Conservation (phyloP, 148 eudicot genomes). For the Rhododendron williamsianum region DNA sequence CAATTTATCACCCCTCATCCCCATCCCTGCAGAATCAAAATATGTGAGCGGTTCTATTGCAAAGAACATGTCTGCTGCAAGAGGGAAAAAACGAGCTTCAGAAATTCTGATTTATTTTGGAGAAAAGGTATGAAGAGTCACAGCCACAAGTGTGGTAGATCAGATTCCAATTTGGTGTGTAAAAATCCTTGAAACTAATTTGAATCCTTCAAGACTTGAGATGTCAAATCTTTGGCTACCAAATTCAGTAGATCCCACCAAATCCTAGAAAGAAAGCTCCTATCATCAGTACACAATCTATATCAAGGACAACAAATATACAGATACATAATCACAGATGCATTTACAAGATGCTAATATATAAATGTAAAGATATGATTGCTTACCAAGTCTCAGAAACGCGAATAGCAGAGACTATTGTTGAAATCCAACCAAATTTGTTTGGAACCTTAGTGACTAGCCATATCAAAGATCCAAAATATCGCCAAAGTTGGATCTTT, state of each 20-base stretch:
- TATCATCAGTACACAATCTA: neutral
- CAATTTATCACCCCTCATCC: neutral
- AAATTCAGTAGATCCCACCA: neutral
- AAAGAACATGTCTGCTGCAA: neutral
- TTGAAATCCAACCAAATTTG: neutral
- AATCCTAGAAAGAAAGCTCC: slow-evolving; percentile 1
- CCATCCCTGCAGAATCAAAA: slow-evolving; percentile 10
- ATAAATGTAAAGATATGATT: neutral
- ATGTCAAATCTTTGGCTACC: neutral
- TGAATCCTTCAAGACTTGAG: neutral
- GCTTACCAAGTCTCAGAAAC: neutral
- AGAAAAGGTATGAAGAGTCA: slow-evolving; percentile 35
- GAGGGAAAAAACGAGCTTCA: neutral
- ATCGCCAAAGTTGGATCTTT: neutral
- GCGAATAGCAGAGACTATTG: neutral
- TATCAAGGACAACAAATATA: neutral
- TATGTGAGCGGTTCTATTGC: neutral
- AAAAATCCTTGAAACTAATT: neutral
- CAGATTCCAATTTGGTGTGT: neutral
- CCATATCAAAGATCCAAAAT: neutral
- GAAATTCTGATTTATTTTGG: slow-evolving; percentile 24
- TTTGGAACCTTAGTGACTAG: neutral
- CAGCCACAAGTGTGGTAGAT: neutral
- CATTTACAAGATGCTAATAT: neutral
- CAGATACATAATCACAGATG: neutral